Base-by-base conservation (phyloP, 108 stramenopile species). In the Fistulifera pelliculosa region DNA sequence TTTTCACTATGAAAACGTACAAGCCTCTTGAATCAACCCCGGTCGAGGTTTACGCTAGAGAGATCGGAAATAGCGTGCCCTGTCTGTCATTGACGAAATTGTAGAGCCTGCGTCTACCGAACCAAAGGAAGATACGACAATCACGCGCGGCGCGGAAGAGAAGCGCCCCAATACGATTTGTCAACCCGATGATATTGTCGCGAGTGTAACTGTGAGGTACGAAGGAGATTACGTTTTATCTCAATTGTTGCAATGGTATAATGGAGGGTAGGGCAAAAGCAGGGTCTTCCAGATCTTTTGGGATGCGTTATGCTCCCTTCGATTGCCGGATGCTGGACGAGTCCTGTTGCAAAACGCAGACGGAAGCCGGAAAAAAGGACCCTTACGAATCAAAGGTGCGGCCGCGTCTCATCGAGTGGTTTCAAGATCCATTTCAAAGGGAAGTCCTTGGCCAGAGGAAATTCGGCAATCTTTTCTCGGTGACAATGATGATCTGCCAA, bases 1-100 rank as follows among this genome's bases (percentile, higher is more conserved):
- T 93, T 61, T 88, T 93, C 38, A 35, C 57, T 23, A 42, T 88
- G 52, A 74, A 82, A 40, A 73, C 83, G 15, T 93, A 89, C 59
- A 21, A 35, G 27, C 70, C 60, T 7, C 68, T 93, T 48, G 68
- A 81, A 35, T 87, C 87, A n/a, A 81, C 75, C 26, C 77, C 87
- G 2, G 79, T 89, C 26, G 83, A 88, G 65, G 85, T 93, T 8
- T 93, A 87, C 58, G 92, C 92, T 1, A 64, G 92, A 31, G 92
- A 93, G 56, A 67, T 93, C 18, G 92, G 92, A 27, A 88, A 85
- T 57, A 60, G 55, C n/a, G 89, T 90, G 1, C 85, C 85, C 63
- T 60, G 13, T 70, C 74, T 44, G 52, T 56, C 0, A 62, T 72
- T 38, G 75, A 73, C 27, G 22, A 38, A 24, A 45, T 61, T 19